Evolutionary conservation across 768 basidiomycete species (phyloP), one percentile per base, ranked within the genome.

Genomic region (Postia placenta): DNA sequence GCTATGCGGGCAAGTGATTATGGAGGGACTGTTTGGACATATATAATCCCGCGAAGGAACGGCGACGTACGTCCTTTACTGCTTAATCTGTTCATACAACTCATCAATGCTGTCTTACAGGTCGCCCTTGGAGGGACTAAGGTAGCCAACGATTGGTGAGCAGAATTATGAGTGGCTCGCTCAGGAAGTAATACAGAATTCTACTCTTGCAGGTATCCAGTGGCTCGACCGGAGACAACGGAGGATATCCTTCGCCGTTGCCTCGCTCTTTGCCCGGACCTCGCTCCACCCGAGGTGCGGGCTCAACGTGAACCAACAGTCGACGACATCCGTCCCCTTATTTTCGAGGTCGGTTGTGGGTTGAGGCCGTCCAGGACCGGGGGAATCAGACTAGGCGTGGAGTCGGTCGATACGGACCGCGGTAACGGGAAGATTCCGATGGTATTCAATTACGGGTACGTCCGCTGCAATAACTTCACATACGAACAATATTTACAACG

Each of bases 381-480:
- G n/a, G 86, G 87, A 0, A 70, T 89, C 26, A 66, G 85, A 22
- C 64, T 87, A 1, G 81, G 78, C 35, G 62, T 63, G 0, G 76
- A 75, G 28, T 73, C 66, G 67, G 55, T 74, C 20, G 66, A 66
- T 48, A 47, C 33, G 5, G 55, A 26, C 54, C 56, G n/a, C 45
- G 58, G 17, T 53, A 60, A 56, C 15, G 52, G 47, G 17, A 66
- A 57, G 48, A 64, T 80, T 14, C 79, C 80, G 0, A 61, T 83
- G 22, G 70, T 85, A 0, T 71, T 80, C 56, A 83, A 87, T 59
- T 83, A 86, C 54, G 83, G 84, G 78, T 81, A 59, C 60, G 75
- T 64, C 4, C 19, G 17, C 20, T 15, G 9, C 12, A 36, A 11
- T n/a, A n/a, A n/a, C n/a, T n/a, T n/a, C n/a, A n/a, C n/a, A n/a